phyloP scores from a whole-genome alignment of 2,329 filamentous ascomycete species.

The Colletotrichum gloeosporioides region DNA sequence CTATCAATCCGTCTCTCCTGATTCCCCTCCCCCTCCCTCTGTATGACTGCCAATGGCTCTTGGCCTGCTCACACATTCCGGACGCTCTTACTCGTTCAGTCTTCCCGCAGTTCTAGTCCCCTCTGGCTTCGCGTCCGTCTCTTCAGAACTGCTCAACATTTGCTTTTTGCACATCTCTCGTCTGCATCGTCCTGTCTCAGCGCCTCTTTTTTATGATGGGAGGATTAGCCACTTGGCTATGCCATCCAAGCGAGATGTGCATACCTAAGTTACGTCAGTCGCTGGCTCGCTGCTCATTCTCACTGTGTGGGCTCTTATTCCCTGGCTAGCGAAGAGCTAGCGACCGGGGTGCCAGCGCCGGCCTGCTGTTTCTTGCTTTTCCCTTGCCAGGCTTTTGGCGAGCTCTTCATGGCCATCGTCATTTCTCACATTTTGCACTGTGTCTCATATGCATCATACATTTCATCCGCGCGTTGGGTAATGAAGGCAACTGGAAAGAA shows the following conservation, averaged over 20 bases:
- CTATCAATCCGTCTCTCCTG: not conserved
- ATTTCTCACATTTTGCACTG: slow-evolving; percentile 9
- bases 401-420: slow-evolving; percentile 5
- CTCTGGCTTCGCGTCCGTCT: slow-evolving; percentile 3
- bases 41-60: not conserved
- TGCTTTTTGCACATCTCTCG: slow-evolving; percentile 22
- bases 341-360: slow-evolving; percentile 4
- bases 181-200: slow-evolving; percentile 21
- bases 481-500: not conserved
- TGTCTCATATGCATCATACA: slow-evolving; percentile 8
- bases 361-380: slow-evolving; percentile 1
- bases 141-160: not conserved
- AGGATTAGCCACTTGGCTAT: slow-evolving; percentile 9
- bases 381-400: not conserved
- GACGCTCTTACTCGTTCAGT: slow-evolving; percentile 2
- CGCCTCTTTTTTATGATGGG: slow-evolving; percentile 10
- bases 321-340: not conserved
- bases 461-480: not conserved
- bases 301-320: not conserved
- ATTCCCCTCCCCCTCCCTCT: not conserved
- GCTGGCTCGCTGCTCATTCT: not conserved
- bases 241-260: slow-evolving; percentile 4
- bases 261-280: slow-evolving; percentile 15
- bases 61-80: slow-evolving; percentile 9
- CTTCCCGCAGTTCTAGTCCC: slow-evolving; percentile 15